phyloP scores from a whole-genome alignment of 164 flowering plant species.

The Stephania yunnanensis region DNA sequence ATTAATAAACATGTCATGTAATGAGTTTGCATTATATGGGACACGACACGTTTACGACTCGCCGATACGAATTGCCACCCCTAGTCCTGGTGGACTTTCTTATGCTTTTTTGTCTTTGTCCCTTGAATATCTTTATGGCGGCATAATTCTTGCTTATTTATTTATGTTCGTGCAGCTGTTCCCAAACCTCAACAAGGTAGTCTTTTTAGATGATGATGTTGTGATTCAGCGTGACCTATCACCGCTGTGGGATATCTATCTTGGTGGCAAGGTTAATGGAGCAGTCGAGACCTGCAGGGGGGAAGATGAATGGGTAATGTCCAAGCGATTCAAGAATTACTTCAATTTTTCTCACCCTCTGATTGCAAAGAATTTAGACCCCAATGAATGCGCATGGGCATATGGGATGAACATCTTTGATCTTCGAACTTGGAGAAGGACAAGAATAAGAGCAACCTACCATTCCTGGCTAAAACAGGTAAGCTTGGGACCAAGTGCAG shows the following conservation, averaged over 20 bases:
- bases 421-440: constrained; percentile 84
- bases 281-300: constrained; percentile 98
- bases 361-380: constrained; percentile 63
- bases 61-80: too few relatives aligned
- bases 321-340: constrained; percentile 78
- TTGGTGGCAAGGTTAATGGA: constrained; percentile 87
- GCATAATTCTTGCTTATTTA: background rate
- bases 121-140: background rate
- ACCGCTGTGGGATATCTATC: constrained; percentile 89
- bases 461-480: constrained; percentile 97
- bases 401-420: constrained; percentile 98
- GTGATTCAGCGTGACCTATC: constrained; percentile 90
- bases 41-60: too few relatives aligned
- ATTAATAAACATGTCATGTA: too few relatives aligned
- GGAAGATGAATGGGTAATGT: constrained; percentile 94
- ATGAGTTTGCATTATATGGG: too few relatives aligned
- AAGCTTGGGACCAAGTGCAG: background rate
- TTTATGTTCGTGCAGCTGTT: constrained; percentile 61
- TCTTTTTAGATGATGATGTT: constrained; percentile 92
- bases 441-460: constrained; percentile 79
- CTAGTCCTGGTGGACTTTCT: background rate
- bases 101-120: background rate
- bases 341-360: constrained; percentile 96
- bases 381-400: constrained; percentile 98
- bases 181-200: constrained; percentile 88